Conservation (phyloP, 169 alveolate genomes). For the Eimeria brunetti region DNA sequence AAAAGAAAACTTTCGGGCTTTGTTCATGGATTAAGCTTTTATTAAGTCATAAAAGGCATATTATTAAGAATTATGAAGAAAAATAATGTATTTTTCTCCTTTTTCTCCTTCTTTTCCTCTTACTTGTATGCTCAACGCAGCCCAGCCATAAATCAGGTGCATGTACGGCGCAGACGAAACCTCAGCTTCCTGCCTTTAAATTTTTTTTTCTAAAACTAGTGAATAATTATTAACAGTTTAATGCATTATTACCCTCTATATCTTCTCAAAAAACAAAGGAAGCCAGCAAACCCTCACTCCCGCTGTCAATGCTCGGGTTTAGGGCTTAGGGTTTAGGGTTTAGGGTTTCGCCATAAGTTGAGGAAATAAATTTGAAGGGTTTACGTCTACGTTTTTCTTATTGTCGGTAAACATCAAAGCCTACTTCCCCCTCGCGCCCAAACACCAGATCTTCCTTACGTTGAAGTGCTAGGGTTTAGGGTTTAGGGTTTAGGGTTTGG, state of each 20-base stretch:
- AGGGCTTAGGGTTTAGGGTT: neutral
- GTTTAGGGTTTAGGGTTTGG: neutral
- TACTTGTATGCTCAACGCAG: neutral
- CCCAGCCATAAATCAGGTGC: neutral
- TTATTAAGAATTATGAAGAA: neutral
- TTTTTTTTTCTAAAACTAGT: too few species aligned
- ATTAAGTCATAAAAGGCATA: neutral
- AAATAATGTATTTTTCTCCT: neutral
- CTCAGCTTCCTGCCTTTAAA: neutral
- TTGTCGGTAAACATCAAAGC: neutral
- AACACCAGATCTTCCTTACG: neutral
- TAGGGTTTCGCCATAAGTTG: neutral
- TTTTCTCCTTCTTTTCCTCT: neutral
- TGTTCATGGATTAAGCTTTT: too few species aligned
- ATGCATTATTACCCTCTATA: too few species aligned
- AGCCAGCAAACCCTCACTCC: neutral
- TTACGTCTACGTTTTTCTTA: neutral
- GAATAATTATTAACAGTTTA: too few species aligned
- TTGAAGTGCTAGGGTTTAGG: neutral
- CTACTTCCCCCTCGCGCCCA: neutral
- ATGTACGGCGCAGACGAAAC: conserved; percentile 9
- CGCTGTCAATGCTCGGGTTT: neutral
- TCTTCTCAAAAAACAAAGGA: neutral
- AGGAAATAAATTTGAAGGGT: neutral
- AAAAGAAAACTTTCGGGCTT: neutral